These are phyloP conservation scores for Psophocarpus tetragonolobus DNA, from an alignment of 306 rosid species.

Conservation along the genomic window DNA sequence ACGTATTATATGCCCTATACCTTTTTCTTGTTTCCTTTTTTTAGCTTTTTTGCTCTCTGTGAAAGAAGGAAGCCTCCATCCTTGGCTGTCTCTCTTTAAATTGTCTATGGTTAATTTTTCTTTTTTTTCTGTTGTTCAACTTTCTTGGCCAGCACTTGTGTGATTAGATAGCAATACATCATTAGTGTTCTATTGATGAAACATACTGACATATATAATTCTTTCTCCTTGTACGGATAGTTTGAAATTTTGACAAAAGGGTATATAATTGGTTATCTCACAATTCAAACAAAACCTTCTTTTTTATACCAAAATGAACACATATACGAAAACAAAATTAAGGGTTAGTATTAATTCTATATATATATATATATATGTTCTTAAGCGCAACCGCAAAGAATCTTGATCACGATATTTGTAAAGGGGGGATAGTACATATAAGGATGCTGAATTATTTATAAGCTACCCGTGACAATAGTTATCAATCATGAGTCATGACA, in stretches of 20 bases:
- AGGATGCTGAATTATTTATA: too few species aligned
- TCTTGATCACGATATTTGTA: background rate
- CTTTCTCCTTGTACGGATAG: background rate
- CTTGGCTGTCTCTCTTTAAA: conserved; percentile 42
- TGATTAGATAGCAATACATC: conserved; percentile 32
- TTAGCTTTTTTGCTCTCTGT: conserved; percentile 35
- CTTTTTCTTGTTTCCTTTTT: conserved; percentile 28
- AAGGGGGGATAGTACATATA: too few species aligned
- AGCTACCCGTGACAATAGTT: background rate
- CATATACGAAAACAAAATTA: background rate
- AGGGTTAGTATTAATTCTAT: background rate
- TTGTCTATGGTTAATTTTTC: conserved; percentile 7
- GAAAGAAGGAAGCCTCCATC: conserved; percentile 57
- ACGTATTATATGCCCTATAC: conserved; percentile 36
- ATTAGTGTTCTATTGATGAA: background rate
- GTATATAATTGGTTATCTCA: background rate
- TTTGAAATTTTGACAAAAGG: background rate
- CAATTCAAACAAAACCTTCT: background rate
- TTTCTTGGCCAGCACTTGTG: conserved; percentile 25
- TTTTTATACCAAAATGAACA: background rate
- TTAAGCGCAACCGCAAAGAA: background rate
- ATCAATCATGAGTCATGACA: background rate
- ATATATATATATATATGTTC: background rate
- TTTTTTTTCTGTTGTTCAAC: conserved; percentile 9
- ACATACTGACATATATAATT: background rate